These are phyloP conservation scores for Pichia eremophila DNA, from an alignment of 805 yeast species.

Conservation along the genomic window DNA sequence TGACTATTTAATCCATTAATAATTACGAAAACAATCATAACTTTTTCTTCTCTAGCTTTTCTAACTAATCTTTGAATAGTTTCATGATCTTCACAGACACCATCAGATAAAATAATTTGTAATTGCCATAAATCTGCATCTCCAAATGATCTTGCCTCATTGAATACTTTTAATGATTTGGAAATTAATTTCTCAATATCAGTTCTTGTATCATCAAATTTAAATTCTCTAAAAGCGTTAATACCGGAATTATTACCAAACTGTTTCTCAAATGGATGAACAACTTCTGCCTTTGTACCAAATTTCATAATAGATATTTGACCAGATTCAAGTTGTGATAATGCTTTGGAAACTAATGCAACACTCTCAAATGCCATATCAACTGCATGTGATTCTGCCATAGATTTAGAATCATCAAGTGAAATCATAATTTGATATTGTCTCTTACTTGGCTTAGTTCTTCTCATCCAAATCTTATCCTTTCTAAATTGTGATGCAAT, in stretches of 20 bases:
- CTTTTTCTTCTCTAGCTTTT: slow-evolving; percentile 80
- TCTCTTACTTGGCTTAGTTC: slow-evolving; percentile 95
- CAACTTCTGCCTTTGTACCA: slow-evolving; percentile 75
- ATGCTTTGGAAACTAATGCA: slow-evolving; percentile 86
- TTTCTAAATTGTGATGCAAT: slow-evolving; percentile 96
- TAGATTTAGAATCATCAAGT: slow-evolving; percentile 93
- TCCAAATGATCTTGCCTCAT: slow-evolving; percentile 36
- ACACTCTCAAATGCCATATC: slow-evolving; percentile 91
- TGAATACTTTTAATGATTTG: slow-evolving; percentile 66
- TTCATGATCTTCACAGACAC: slow-evolving; percentile 93
- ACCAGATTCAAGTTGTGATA: slow-evolving; percentile 91
- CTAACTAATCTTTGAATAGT: slow-evolving; percentile 77
- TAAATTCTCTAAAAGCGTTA: slow-evolving; percentile 76
- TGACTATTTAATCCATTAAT: slow-evolving; percentile 81
- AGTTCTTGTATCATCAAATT: slow-evolving; percentile 80
- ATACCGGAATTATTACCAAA: slow-evolving; percentile 82
- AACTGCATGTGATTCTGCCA: slow-evolving; percentile 88
- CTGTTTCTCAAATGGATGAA: slow-evolving; percentile 83
- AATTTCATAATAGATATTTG: slow-evolving; percentile 83
- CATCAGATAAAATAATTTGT: slow-evolving; percentile 89
- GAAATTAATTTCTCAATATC: slow-evolving; percentile 68
- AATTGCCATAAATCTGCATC: slow-evolving; percentile 79
- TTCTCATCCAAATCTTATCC: slow-evolving; percentile 95
- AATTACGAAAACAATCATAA: slow-evolving; percentile 91
- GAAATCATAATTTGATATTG: slow-evolving; percentile 97